These are phyloP conservation scores for Borovskyia barvae DNA, from an alignment of 208 protist genomes.

Conservation along the genomic window DNA sequence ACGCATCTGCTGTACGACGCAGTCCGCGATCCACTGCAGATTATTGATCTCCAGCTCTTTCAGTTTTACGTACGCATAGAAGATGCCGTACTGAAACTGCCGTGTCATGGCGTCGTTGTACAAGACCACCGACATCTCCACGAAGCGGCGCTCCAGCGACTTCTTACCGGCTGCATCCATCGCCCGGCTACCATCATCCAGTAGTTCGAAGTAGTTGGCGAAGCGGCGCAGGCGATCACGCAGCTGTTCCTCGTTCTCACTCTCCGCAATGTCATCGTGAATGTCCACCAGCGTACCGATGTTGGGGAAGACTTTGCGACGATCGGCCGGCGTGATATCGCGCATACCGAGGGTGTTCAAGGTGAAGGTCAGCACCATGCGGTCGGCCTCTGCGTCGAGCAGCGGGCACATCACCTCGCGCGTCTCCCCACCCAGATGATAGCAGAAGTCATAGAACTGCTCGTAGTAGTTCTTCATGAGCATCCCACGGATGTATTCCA, in stretches of 20 bases:
- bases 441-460: conserved; percentile 97
- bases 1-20: conserved; percentile 90
- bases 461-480: conserved; percentile 99
- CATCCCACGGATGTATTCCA: conserved; percentile 98
- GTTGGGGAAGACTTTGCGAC: conserved; percentile 85
- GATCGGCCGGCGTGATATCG: conserved; percentile 76
- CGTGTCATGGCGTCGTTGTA: conserved; percentile 86
- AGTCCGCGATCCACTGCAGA: conserved; percentile 92
- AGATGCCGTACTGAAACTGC: conserved; percentile 92
- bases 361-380: conserved; percentile 97
- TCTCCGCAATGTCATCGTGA: conserved; percentile 83
- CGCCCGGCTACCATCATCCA: conserved; percentile 64
- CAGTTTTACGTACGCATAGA: conserved; percentile 93
- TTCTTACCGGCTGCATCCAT: conserved; percentile 53
- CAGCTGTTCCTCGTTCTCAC: conserved; percentile 79
- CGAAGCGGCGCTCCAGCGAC: conserved; percentile 87
- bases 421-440: conserved; percentile 86
- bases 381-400: conserved; percentile 96
- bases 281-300: conserved; percentile 89
- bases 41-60: conserved; percentile 93
- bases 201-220: conserved; percentile 68
- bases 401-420: conserved; percentile 89
- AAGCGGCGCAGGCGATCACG: conserved; percentile 81
- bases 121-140: conserved; percentile 77
- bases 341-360: conserved; percentile 96